Base-by-base conservation (phyloP, 2,329 filamentous ascomycete species). In the Trichoderma harzianum region DNA sequence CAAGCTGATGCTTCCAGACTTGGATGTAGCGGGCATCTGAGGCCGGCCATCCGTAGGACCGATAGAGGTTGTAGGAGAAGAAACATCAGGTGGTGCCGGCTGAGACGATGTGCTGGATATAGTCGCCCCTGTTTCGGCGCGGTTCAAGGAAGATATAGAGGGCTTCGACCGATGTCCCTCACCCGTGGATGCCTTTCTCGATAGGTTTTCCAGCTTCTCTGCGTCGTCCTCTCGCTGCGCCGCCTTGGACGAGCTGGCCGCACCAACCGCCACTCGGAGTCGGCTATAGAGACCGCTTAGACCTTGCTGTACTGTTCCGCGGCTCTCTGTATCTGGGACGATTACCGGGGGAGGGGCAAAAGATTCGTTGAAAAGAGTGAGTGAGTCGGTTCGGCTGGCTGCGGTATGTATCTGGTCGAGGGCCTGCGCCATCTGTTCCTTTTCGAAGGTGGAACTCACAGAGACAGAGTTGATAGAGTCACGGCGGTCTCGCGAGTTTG, bases 361-460 rank as follows among this genome's bases (percentile, higher is more conserved):
- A 21, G 47, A 95, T 78, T 98, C 95, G 82, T 97, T 97, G 82
- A 98, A 98, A 10, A 94, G 97, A 3, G 95, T 98, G 62, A 98
- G 86, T 39, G 90, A 89, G 74, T 92, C 92, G 39, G 93, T 93
- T 79, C 93, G 92, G 78, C 93, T 97, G n/a, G 95, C 94, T 7
- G 93, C 91, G 65, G 86, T 94, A 81, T 98, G 95, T 75, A 98
- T 97, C 77, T 93, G 91, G 81, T 97, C 92, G 73, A 98, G 89
- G 21, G 92, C 89, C 74, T 93, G 89, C 39, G 92, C 90, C 47
- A 95, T 86, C 74, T 94, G 86, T 74, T 94, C 92, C 78, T 89
- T 92, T 79, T 95, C 92, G 72, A 81, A 74, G 36, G 77, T 77
- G 39, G 81, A 82, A 43, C 74, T 78, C 5, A 80, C 80, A n/a